Evolutionary conservation across 768 basidiomycete genomes (phyloP), one percentile per base, ranked within the genome.

Genomic region (Tricholoma saponaceum): DNA sequence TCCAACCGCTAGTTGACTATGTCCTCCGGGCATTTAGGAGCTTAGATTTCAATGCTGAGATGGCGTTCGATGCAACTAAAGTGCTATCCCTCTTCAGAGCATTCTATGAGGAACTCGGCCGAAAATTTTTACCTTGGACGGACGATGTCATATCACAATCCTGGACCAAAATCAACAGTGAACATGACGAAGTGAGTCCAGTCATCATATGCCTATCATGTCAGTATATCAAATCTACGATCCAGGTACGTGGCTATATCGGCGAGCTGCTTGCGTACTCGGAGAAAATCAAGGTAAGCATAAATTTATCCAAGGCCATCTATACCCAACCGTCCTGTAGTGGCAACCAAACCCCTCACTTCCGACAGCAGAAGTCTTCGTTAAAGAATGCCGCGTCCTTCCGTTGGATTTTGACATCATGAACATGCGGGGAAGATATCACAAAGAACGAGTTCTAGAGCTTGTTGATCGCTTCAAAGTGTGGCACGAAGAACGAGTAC

Each of bases 121-220:
- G 92, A 79, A 90, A 91, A 62, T 95, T 93, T 66, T 72, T 79
- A 7, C 79, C 90, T 1, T 95, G 93, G 93, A 75, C 81, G 6
- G 83, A 90, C 55, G 79, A 83, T 32, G 80, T 84, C 13, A 73
- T 92, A 25, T 77, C 82, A 16, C 76, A 84, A 14, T 86, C 83
- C 52, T 94, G 91, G 87, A 70, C 73, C 0, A 85, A 90, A 61
- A 78, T 94, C 59, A 70, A 77, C 47, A 84, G 85, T 58, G 89
- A 92, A 64, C 91, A 93, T 63, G 90, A 91, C 57, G 89, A 92
- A 66, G 89, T 86, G 60, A 59, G 77, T 72, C 23, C 16, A 23
- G 28, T 52, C 37, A 18, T 18, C n/a, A 50, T 50, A 18, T 18
- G 43, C 28, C 51, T 12, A 12, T 23, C 28, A 33, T 25, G 41